These are phyloP conservation scores for Penicillium palitans DNA, from an alignment of 2,329 filamentous ascomycete species.

Conservation along the genomic window DNA sequence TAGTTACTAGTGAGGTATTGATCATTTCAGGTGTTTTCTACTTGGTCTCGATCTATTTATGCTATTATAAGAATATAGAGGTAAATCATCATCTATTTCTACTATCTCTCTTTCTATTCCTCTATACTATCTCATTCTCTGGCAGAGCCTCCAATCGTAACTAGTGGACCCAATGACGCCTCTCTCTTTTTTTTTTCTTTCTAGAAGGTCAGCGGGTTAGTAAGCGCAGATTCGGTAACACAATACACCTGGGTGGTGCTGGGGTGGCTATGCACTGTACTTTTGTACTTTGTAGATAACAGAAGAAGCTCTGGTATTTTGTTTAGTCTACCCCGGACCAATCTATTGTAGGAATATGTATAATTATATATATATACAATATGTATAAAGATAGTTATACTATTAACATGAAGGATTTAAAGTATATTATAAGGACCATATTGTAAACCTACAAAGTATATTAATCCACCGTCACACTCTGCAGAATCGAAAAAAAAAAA, in stretches of 20 bases:
- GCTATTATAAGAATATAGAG: no score
- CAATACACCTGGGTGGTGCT: neutral
- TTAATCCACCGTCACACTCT: neutral
- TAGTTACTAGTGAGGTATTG: neutral
- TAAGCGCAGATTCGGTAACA: conserved; percentile 15
- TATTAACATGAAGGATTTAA: neutral
- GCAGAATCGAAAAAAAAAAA: neutral
- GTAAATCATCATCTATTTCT: neutral
- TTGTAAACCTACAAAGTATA: neutral
- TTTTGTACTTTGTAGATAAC: neutral
- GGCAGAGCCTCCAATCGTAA: conserved; percentile 22
- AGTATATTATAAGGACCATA: neutral
- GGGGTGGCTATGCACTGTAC: neutral
- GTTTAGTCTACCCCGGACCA: neutral
- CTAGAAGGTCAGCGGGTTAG: conserved; percentile 27
- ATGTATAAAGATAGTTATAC: neutral
- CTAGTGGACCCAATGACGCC: conserved; percentile 23
- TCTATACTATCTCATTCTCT: neutral
- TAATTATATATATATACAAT: no score
- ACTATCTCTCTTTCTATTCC: neutral
- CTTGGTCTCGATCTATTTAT: neutral
- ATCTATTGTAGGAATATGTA: neutral
- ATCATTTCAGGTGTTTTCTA: neutral
- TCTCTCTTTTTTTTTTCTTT: conserved; percentile 19
- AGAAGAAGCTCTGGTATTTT: neutral